A percentile compares a stretch with the other conserved stretches of the same genome.
Evolutionary conservation across 179 eudicot species (phyloP).

Genomic region (Silene noctiflora): DNA sequence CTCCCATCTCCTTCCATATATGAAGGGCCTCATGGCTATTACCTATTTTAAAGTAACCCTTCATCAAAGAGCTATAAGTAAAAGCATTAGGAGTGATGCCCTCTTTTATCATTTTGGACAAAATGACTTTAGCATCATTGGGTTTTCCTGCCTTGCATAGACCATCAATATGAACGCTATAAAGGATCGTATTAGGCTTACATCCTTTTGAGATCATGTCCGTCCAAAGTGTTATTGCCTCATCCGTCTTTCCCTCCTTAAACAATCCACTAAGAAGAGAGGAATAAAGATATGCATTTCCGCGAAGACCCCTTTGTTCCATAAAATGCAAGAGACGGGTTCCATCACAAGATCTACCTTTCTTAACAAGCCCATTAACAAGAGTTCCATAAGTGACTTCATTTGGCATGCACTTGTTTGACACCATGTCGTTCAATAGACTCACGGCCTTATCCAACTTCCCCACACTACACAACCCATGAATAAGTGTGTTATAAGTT

Average conservation of each 20-base stretch:
- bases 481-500: slow-evolving; percentile 84
- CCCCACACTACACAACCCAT: slow-evolving; percentile 79
- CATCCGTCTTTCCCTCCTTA: slow-evolving; percentile 64
- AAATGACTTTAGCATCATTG: slow-evolving; percentile 54
- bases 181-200: slow-evolving; percentile 63
- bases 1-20: slow-evolving; percentile 68
- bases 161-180: slow-evolving; percentile 78
- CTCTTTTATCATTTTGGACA: slow-evolving; percentile 52
- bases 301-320: slow-evolving; percentile 65
- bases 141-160: slow-evolving; percentile 60
- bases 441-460: slow-evolving; percentile 76
- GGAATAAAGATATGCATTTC: slow-evolving; percentile 68
- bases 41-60: slow-evolving; percentile 64
- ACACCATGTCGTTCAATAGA: slow-evolving; percentile 73
- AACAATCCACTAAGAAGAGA: slow-evolving; percentile 75
- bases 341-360: slow-evolving; percentile 64
- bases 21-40: slow-evolving; percentile 57
- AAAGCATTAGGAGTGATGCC: slow-evolving; percentile 67
- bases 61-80: slow-evolving; percentile 79
- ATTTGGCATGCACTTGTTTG: slow-evolving; percentile 63
- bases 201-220: slow-evolving; percentile 59
- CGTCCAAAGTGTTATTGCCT: slow-evolving; percentile 61
- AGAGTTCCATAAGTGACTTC: slow-evolving; percentile 82
- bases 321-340: slow-evolving; percentile 43
- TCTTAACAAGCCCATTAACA: slow-evolving; percentile 83